phyloP scores from a whole-genome alignment of 495 filamentous ascomycete genomes.

The Neurospora hispaniola region DNA sequence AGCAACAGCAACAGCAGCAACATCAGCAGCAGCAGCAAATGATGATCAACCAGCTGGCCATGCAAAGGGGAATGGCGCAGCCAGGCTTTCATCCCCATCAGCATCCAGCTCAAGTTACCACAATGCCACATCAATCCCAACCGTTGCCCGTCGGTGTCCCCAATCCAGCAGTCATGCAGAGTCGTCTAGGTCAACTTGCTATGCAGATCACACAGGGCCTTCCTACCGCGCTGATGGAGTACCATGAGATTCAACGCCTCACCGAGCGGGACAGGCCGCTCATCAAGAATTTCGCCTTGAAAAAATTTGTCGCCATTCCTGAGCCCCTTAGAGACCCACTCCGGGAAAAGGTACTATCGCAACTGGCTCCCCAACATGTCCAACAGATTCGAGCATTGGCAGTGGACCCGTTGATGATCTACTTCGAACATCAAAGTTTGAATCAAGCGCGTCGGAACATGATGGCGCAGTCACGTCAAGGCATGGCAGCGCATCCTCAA shows the following conservation, averaged over 20 bases:
- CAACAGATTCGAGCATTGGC: constrained; percentile 22
- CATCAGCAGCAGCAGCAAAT: constrained; percentile 21
- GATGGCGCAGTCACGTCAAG: constrained; percentile 12
- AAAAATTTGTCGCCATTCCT: constrained; percentile 12
- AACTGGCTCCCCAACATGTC: constrained; percentile 13
- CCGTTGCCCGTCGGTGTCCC: constrained; percentile 24
- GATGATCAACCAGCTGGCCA: constrained; percentile 37
- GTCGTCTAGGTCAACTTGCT: constrained; percentile 1
- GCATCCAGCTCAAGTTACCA: constrained; percentile 38
- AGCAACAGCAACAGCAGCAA: constrained; percentile 14
- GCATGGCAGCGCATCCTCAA: constrained; percentile 13
- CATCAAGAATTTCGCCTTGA: constrained; percentile 19
- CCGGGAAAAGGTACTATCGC: constrained; percentile 20
- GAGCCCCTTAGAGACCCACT: constrained; percentile 25
- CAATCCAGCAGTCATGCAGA: constrained; percentile 18
- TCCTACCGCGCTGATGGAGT: background rate
- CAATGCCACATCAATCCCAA: constrained; percentile 30
- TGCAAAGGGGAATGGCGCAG: constrained; percentile 27
- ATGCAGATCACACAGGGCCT: background rate
- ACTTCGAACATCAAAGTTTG: constrained; percentile 27
- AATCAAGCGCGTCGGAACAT: constrained; percentile 13
- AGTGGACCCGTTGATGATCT: constrained; percentile 31
- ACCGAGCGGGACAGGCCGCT: constrained; percentile 17
- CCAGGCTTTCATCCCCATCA: constrained; percentile 36
- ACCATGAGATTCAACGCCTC: constrained; percentile 2